Evolutionary conservation across 2,329 filamentous ascomycete species (phyloP).

Genomic region (Gaeumannomyces tritici): DNA sequence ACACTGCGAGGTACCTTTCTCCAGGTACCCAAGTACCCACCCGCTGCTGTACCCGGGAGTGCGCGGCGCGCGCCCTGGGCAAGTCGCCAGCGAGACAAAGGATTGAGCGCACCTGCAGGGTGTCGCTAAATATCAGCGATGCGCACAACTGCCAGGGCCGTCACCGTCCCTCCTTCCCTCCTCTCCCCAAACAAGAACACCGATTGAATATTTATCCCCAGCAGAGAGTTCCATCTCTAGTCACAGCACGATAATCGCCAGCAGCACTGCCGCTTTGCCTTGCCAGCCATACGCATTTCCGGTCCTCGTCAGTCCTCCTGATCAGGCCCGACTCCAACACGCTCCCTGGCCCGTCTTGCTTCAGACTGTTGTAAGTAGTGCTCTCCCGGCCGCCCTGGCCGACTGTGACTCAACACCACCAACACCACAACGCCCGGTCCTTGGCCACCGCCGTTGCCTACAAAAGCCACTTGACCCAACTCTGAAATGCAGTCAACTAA

Average conservation of each 20-base stretch:
- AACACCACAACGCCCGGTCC: too few relatives aligned
- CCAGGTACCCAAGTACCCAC: too few relatives aligned
- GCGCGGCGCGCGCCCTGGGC: background rate
- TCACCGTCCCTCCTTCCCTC: slow-evolving; percentile 8
- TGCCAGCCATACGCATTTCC: slow-evolving; percentile 19
- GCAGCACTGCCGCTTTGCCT: slow-evolving; percentile 36
- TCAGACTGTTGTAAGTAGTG: slow-evolving; percentile 28
- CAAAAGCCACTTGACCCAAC: background rate
- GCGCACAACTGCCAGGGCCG: background rate
- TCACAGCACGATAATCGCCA: slow-evolving; percentile 52
- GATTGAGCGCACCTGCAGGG: background rate
- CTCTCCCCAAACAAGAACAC: slow-evolving; percentile 38
- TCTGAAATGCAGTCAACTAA: slow-evolving; percentile 8
- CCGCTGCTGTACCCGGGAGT: background rate
- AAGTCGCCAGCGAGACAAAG: background rate
- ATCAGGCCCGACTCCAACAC: slow-evolving; percentile 13
- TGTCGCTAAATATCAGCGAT: background rate
- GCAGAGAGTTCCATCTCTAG: slow-evolving; percentile 44
- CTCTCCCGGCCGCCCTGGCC: slow-evolving; percentile 9
- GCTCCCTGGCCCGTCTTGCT: slow-evolving; percentile 16
- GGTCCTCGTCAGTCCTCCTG: slow-evolving; percentile 13
- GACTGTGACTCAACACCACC: slow-evolving; percentile 3
- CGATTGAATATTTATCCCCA: slow-evolving; percentile 26
- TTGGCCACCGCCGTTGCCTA: background rate
- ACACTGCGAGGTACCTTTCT: too few relatives aligned